Base-by-base conservation (phyloP, 2,329 filamentous ascomycete genomes). In the Teratosphaeria gauchensis region DNA sequence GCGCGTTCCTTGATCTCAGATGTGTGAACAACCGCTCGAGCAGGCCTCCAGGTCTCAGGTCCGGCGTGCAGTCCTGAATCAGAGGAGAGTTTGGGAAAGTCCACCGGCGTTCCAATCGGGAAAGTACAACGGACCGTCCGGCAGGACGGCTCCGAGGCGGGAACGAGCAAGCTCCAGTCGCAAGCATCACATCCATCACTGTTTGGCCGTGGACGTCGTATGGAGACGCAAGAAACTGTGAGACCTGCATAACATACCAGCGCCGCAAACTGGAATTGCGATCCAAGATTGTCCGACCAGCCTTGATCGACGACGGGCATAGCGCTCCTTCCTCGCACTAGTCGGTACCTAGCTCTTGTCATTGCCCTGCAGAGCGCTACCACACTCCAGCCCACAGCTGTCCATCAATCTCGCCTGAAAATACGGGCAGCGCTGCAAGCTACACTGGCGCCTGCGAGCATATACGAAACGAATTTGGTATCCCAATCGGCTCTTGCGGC, bases 401-500 rank as follows among this genome's bases (percentile, higher is more conserved):
- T 48, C 42, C n/a, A 48, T 21, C 42, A 21, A 21, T 4, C 42
- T 21, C 42, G 42, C 42, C n/a, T 48, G 42, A 48, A 48, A 16
- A 21, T 21, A 16, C 19, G 42, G 16, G 42, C 42, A 48, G 35
- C 14, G 42, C 42, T 48, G 42, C 42, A 8, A 48, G 42, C 42
- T 21, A 21, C 42, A 19, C n/a, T 48, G 42, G 19, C 42, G 42
- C 19, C 42, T 48, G 42, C 42, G 42, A 48, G 42, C 42, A 19
- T 48, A 21, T 48, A 48, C 42, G 42, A 48, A 21, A 8, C 42
- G 19, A n/a, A 48, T 48, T 48, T 48, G 42, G 42, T 19, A 8
- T 48, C 19, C 56, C 64, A 62, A 63, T 64, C 63, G 61, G 62
- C 59, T 59, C 56, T 53, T 61, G 59, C 62, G 61, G 59, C 62